Percentiles rank a stretch among this genome's conserved stretches.
Conservation (phyloP, 1,284 basidiomycete species). For the Volvariella surrecta region DNA sequence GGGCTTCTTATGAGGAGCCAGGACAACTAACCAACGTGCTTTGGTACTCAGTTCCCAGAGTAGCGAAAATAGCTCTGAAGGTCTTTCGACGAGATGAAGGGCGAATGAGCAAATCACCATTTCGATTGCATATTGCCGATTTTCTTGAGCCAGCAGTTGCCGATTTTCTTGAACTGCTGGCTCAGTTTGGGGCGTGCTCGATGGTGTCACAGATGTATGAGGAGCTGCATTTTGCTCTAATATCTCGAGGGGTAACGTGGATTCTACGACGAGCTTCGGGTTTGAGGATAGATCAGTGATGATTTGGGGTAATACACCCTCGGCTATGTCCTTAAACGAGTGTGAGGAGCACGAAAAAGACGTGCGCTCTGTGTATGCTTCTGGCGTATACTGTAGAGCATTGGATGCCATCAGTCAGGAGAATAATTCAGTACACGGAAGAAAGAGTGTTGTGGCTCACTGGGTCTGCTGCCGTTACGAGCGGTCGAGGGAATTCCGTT, state of each 20-base stretch:
- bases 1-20: conserved; percentile 71
- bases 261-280: neutral
- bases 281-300: conserved; percentile 8
- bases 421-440: too few species aligned
- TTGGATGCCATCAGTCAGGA: too few species aligned
- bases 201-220: too few species aligned
- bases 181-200: conserved; percentile 4
- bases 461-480: conserved; percentile 25
- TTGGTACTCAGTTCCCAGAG: conserved; percentile 57
- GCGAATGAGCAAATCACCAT: conserved; percentile 69
- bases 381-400: conserved; percentile 20
- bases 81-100: conserved; percentile 54
- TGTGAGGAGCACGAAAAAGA: conserved; percentile 21
- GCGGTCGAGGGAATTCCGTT: conserved; percentile 18
- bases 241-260: too few species aligned
- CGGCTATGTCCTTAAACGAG: conserved; percentile 25
- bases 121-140: conserved; percentile 28
- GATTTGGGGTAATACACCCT: conserved; percentile 21
- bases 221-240: too few species aligned
- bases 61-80: conserved; percentile 56
- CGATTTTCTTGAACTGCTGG: conserved; percentile 1
- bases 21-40: conserved; percentile 53
- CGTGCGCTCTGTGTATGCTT: conserved; percentile 23
- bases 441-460: conserved; percentile 13
- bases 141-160: conserved; percentile 7